These are phyloP conservation scores for Haplosporangium sp. DNA, from an alignment of 371 early-diverging fungal genomes.

Conservation along the genomic window DNA sequence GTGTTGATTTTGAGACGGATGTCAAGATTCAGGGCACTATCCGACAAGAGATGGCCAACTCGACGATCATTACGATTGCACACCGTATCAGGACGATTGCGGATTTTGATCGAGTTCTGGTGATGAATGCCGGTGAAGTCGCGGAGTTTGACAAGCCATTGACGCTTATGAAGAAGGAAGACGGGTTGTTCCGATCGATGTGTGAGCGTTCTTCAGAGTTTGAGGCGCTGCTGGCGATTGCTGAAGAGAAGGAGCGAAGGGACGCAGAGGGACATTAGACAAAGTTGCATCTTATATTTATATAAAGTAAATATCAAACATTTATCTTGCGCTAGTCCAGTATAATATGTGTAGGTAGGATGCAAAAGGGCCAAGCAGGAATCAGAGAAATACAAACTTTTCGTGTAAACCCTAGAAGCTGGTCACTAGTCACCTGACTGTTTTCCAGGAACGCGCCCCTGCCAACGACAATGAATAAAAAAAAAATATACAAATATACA, in stretches of 20 bases:
- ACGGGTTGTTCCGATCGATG: slow-evolving; percentile 69
- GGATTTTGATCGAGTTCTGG: slow-evolving; percentile 84
- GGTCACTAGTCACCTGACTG: too few relatives aligned
- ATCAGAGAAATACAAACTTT: too few relatives aligned
- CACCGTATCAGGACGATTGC: slow-evolving; percentile 83
- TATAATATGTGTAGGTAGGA: too few relatives aligned
- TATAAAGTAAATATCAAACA: too few relatives aligned
- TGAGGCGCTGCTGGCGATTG: slow-evolving; percentile 65
- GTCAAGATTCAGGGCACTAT: slow-evolving; percentile 76
- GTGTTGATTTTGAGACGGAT: slow-evolving; percentile 77
- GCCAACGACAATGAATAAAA: too few relatives aligned
- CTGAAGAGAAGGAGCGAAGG: slow-evolving; percentile 53
- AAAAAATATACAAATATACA: too few relatives aligned
- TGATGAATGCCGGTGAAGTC: slow-evolving; percentile 69
- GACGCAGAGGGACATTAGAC: slow-evolving; percentile 15
- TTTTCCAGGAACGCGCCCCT: too few relatives aligned
- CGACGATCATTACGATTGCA: slow-evolving; percentile 75
- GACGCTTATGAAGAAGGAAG: slow-evolving; percentile 58
- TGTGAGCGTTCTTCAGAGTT: slow-evolving; percentile 77
- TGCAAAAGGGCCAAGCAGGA: too few relatives aligned
- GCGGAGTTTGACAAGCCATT: slow-evolving; percentile 75
- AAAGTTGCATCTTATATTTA: neutral
- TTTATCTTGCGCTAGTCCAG: too few relatives aligned
- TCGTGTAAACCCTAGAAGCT: too few relatives aligned
- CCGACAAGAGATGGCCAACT: slow-evolving; percentile 66